These are phyloP conservation scores for Chlamydomonas sp. DNA, from an alignment of 139 green algal genomes.

Conservation along the genomic window DNA sequence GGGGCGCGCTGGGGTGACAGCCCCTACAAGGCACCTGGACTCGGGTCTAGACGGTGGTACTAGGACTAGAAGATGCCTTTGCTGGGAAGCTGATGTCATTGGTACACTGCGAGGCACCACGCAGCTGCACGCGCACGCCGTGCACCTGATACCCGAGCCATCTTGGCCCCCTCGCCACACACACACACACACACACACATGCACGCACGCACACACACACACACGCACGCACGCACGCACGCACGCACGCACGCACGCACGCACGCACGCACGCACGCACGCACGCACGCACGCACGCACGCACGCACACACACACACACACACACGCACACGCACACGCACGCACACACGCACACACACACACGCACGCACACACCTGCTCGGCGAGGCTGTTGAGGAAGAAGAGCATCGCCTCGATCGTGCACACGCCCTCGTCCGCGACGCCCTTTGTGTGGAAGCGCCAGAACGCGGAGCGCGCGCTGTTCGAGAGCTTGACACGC, in stretches of 20 bases:
- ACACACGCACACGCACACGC: not conserved
- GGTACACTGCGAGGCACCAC: no score
- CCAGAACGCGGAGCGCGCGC: constrained; percentile 41
- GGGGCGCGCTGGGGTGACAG: no score
- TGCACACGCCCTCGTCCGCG: constrained; percentile 46
- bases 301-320: not conserved
- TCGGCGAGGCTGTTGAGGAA: constrained; percentile 30
- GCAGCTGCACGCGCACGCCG: no score
- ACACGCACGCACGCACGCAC: not conserved
- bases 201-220: not conserved
- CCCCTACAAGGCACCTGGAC: not conserved
- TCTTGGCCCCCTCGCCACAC: no score
- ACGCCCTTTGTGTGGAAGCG: constrained; percentile 41
- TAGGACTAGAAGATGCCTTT: no score
- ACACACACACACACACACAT: no score
- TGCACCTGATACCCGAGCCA: no score
- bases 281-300: no score
- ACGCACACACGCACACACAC: constrained; percentile 7
- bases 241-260: constrained; percentile 1
- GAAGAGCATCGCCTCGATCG: constrained; percentile 41
- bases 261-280: constrained; percentile 11
- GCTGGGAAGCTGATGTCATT: no score
- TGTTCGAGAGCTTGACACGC: constrained; percentile 29
- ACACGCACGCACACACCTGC: constrained; percentile 9
- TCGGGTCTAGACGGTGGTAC: no score